Evolutionary conservation across 768 basidiomycete species (phyloP).

Genomic region (Pleurotus ostreatus): DNA sequence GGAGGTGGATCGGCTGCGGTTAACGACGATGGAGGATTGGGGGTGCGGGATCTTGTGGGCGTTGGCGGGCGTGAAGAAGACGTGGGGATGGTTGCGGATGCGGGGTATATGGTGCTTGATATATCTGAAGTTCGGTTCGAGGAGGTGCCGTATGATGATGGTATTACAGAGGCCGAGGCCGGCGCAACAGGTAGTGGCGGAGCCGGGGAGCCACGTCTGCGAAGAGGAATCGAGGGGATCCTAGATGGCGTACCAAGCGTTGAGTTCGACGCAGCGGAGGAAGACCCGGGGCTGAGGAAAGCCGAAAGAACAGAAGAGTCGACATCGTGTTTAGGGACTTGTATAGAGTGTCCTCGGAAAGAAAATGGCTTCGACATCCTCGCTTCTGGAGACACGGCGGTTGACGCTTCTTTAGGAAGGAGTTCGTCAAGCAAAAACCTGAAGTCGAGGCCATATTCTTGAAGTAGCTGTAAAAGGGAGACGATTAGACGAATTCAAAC

Average conservation of each 20-base stretch:
- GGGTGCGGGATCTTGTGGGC: conserved; percentile 13
- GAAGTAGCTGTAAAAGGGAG: conserved; percentile 55
- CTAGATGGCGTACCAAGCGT: conserved; percentile 14
- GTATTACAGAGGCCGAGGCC: background rate
- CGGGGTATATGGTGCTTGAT: background rate
- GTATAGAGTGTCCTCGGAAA: conserved; percentile 22
- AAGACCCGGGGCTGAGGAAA: conserved; percentile 3
- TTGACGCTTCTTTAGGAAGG: conserved; percentile 48
- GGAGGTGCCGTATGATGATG: background rate
- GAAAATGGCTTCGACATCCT: conserved; percentile 20
- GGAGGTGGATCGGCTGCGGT: conserved; percentile 21
- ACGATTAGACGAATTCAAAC: background rate
- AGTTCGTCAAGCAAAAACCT: conserved; percentile 84
- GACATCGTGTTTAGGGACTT: conserved; percentile 24
- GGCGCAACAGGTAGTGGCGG: conserved; percentile 8
- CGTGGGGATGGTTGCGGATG: conserved; percentile 3
- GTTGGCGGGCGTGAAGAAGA: background rate
- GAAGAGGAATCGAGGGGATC: conserved; percentile 1
- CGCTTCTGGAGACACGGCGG: conserved; percentile 20
- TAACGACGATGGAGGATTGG: conserved; percentile 17
- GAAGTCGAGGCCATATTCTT: conserved; percentile 94
- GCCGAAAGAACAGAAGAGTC: conserved; percentile 14
- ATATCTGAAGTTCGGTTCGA: background rate
- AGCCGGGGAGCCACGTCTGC: conserved; percentile 11
- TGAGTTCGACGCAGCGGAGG: conserved; percentile 10